A percentile compares a stretch with the other conserved stretches of the same genome.
Conservation (phyloP, 2,329 filamentous ascomycete genomes). For the Diaporthe helianthi region DNA sequence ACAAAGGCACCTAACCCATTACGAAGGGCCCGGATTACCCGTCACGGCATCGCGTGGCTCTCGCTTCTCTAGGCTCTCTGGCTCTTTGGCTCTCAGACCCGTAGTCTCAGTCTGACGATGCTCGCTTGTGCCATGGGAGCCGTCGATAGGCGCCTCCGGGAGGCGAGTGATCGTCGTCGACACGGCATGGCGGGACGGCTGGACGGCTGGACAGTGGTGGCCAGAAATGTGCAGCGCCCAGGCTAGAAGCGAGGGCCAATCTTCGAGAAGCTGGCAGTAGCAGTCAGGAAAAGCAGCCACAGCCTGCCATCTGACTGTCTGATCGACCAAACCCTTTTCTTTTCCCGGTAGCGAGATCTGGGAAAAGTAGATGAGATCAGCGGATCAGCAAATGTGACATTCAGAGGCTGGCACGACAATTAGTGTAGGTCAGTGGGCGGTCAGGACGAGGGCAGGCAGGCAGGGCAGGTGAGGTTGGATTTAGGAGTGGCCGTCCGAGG, state of each 20-base stretch:
- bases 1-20: constrained; percentile 19
- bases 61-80: constrained; percentile 11
- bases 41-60: constrained; percentile 8
- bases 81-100: not conserved
- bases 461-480: not conserved
- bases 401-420: not conserved
- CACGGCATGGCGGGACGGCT: no score
- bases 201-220: no score
- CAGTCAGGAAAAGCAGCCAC: not conserved
- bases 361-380: constrained; percentile 10
- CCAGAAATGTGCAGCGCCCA: not conserved
- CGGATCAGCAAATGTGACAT: constrained; percentile 1
- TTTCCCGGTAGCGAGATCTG: constrained; percentile 23
- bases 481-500: not conserved
- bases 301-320: not conserved
- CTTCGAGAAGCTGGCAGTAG: constrained; percentile 9
- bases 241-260: constrained; percentile 16
- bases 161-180: constrained; percentile 15
- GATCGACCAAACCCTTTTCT: not conserved
- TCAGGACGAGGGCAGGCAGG: not conserved
- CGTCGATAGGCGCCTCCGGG: not conserved
- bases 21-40: not conserved
- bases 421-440: not conserved
- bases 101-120: constrained; percentile 15
- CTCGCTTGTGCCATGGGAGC: constrained; percentile 13